Conservation (phyloP, 2,329 filamentous ascomycete species). For the Pestalotiopsis sp. region DNA sequence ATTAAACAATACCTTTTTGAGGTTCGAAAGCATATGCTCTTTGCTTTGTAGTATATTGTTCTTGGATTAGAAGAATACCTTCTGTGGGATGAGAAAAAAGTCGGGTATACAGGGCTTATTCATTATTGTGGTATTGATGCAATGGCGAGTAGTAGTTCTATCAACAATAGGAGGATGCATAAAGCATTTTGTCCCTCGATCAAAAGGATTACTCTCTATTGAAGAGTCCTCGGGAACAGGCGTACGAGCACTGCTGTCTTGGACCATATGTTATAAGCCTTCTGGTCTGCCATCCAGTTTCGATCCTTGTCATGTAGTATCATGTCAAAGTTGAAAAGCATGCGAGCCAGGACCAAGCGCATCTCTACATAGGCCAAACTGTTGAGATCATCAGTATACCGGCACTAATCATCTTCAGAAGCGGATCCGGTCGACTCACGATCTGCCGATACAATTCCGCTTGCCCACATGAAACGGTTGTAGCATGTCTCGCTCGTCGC, state of each 20-base stretch:
- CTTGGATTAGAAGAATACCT: too few species aligned
- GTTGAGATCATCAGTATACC: not conserved
- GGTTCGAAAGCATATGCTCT: too few species aligned
- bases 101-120: too few species aligned
- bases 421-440: not conserved
- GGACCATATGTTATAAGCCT: conserved; percentile 8
- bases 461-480: conserved; percentile 14
- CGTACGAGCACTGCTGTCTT: not conserved
- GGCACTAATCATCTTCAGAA: not conserved
- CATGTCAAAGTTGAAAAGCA: conserved; percentile 44
- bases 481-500: conserved; percentile 9
- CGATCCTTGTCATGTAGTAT: conserved; percentile 24
- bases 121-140: too few species aligned
- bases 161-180: too few species aligned
- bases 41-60: too few species aligned
- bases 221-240: conserved; percentile 15
- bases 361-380: conserved; percentile 40
- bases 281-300: conserved; percentile 23
- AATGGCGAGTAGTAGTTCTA: too few species aligned
- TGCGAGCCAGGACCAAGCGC: conserved; percentile 40
- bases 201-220: conserved; percentile 11
- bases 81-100: too few species aligned
- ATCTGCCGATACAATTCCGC: conserved; percentile 15
- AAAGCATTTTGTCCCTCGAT: too few species aligned
- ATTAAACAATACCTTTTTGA: too few species aligned